These are phyloP conservation scores for Aspergillus ibericus DNA, from an alignment of 2,329 filamentous ascomycete genomes.

Conservation along the genomic window DNA sequence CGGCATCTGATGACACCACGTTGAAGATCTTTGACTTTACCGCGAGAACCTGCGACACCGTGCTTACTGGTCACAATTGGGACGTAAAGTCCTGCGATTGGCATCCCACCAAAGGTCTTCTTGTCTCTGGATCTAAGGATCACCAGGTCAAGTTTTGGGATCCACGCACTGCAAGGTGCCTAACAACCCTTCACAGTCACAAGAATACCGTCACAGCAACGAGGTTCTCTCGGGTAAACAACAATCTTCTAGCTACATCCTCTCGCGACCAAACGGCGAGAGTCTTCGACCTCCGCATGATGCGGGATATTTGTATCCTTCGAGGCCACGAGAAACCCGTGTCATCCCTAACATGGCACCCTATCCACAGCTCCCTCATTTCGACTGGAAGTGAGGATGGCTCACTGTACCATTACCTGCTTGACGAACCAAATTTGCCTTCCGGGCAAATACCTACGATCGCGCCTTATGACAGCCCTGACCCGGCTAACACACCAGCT, in stretches of 20 bases:
- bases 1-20: slow-evolving; percentile 88
- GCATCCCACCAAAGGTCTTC: slow-evolving; percentile 90
- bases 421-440: slow-evolving; percentile 90
- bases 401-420: slow-evolving; percentile 87
- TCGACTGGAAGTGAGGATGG: slow-evolving; percentile 90
- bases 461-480: slow-evolving; percentile 81
- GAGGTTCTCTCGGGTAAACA: slow-evolving; percentile 81
- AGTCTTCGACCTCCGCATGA: slow-evolving; percentile 94
- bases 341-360: slow-evolving; percentile 89
- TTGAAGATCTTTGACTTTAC: slow-evolving; percentile 98
- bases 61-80: slow-evolving; percentile 92
- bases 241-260: slow-evolving; percentile 83
- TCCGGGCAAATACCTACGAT: slow-evolving; percentile 68
- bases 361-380: slow-evolving; percentile 82
- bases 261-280: slow-evolving; percentile 90
- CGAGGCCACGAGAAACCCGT: slow-evolving; percentile 97
- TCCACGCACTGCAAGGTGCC: slow-evolving; percentile 81
- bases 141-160: slow-evolving; percentile 98
- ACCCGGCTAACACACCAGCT: slow-evolving; percentile 74
- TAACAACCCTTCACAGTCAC: slow-evolving; percentile 93
- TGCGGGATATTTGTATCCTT: slow-evolving; percentile 92
- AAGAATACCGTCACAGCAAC: slow-evolving; percentile 97
- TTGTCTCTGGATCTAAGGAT: slow-evolving; percentile 96
- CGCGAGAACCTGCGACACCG: slow-evolving; percentile 76
- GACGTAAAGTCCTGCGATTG: slow-evolving; percentile 96